Evolutionary conservation across 306 rosid species (phyloP).

Genomic region (Vigna reflexopilosa): DNA sequence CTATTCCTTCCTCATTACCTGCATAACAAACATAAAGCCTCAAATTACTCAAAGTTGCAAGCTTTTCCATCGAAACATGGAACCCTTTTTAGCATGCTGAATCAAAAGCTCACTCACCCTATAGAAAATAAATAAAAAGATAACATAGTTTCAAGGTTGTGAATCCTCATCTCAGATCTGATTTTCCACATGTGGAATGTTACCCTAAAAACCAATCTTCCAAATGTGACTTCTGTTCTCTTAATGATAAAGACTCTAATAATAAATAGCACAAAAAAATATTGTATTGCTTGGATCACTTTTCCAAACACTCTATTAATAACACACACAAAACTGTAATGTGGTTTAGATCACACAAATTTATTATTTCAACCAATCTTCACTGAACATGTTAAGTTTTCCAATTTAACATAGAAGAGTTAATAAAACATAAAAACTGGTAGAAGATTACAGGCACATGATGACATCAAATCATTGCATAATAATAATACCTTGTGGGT

Average conservation of each 20-base stretch:
- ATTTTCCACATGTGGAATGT: neutral
- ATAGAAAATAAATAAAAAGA: neutral
- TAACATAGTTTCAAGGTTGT: neutral
- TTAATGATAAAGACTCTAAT: neutral
- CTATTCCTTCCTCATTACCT: constrained; percentile 60
- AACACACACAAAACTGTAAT: neutral
- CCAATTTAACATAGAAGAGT: neutral
- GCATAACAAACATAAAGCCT: constrained; percentile 24
- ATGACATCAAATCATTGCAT: neutral
- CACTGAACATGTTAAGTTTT: neutral
- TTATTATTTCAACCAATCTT: neutral
- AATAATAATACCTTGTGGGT: constrained; percentile 35
- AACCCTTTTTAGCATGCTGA: constrained; percentile 18
- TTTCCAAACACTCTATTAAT: neutral
- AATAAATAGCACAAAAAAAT: neutral
- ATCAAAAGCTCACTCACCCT: neutral
- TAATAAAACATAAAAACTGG: neutral
- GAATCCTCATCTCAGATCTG: neutral
- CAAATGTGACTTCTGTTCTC: neutral
- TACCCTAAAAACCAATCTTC: neutral
- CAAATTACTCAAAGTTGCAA: neutral
- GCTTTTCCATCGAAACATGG: constrained; percentile 9
- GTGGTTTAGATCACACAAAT: neutral
- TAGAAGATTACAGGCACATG: neutral
- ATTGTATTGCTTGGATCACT: neutral